Evolutionary conservation across 2,329 filamentous ascomycete genomes (phyloP).

Genomic region (Colletotrichum salicis): DNA sequence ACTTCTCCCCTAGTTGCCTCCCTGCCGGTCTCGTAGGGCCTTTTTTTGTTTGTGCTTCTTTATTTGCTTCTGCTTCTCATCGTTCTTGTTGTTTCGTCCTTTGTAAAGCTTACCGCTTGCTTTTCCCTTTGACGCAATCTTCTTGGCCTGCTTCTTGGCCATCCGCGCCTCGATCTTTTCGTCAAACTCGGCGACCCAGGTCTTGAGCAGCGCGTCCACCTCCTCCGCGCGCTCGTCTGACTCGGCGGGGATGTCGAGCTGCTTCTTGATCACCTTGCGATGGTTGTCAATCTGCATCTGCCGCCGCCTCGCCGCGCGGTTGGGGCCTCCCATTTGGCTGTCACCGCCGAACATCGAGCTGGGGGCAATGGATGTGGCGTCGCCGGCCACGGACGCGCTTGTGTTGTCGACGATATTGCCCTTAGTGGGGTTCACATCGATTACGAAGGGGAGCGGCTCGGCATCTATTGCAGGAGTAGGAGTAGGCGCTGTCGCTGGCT

Average conservation of each 20-base stretch:
- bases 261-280: conserved; percentile 21
- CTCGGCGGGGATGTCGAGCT: conserved; percentile 25
- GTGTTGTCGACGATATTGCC: neutral
- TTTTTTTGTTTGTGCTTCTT: conserved; percentile 33
- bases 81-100: conserved; percentile 22
- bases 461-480: conserved; percentile 2
- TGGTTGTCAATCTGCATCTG: conserved; percentile 30
- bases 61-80: conserved; percentile 29
- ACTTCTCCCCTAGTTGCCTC: conserved; percentile 24
- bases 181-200: conserved; percentile 23
- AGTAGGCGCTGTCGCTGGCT: neutral
- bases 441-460: conserved; percentile 17
- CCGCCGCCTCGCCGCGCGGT: conserved; percentile 32
- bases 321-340: conserved; percentile 17
- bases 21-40: conserved; percentile 27
- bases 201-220: conserved; percentile 24
- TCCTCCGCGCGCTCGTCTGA: conserved; percentile 30
- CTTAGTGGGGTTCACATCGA: conserved; percentile 28
- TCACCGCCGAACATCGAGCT: conserved; percentile 26
- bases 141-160: conserved; percentile 27
- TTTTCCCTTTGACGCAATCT: conserved; percentile 5
- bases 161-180: conserved; percentile 24
- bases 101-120: conserved; percentile 30
- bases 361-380: conserved; percentile 23
- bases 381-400: conserved; percentile 9